Base-by-base conservation (phyloP, 116 monocot species). In the Posidonia oceanica region DNA sequence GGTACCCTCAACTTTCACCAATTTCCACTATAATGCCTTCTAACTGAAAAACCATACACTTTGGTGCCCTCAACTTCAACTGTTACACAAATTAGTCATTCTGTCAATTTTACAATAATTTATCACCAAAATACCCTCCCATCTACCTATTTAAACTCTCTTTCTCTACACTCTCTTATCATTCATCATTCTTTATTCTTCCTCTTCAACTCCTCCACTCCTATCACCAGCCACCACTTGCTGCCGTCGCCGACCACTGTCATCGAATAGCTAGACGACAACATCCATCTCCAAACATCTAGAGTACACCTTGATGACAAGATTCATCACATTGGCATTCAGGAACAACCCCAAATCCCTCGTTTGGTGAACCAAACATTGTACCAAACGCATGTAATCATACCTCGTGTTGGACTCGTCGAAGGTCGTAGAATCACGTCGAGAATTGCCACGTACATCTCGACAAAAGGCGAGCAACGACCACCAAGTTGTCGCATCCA, bases 281-380 rank as follows among this genome's bases (percentile, higher is more conserved):
- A 83, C 91, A 18, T 91, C 88, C 81, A 88, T 76, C 64, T 88
- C 86, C 14, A 83, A 44, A 69, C 91, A 95, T 42, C 61, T 83
- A 18, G 79, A 73, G 64, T 78, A 88, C 6, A 88, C 88, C 74
- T 88, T 88, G 75, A 95, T 85, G 37, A 91, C 84, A 4, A 84
- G 61, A 39, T 91, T 91, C 48, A 86, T 67, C 5, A 77, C 68
- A 56, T 69, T 77, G 17, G 75, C 39, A 66, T 95, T 89, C 0
- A 85, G 83, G 55, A 85, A 66, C 3, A 87, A 73, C 10, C 87
- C 97, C 0, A 80, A 69, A 29, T 80, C 70, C 73, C 89, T 92
- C 89, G 92, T 91, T 69, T 91, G 85, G 15, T 77, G 59, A 40
- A 80, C 81, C 7, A 95, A 79, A 38, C 83, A 81, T 2, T 81